Evolutionary conservation across 192 early-diverging fungal species (phyloP), one percentile per base, ranked within the genome.

Genomic region (Dispira simplex): DNA sequence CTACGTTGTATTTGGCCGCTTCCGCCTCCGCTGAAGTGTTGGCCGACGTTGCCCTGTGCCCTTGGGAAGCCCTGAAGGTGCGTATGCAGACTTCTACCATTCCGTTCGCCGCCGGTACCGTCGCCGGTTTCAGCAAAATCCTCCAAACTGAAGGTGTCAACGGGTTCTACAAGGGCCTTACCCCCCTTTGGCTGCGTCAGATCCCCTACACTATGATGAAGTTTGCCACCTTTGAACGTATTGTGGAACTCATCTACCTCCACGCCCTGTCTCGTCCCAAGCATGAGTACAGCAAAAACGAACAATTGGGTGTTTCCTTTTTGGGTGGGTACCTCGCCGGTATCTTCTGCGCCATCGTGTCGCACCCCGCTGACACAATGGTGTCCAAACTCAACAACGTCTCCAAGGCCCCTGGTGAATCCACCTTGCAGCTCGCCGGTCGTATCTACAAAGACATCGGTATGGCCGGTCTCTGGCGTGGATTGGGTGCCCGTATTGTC

Each of bases 291-390:
- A 76, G 80, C 70, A 83, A 85, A 74, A 55, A 70, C 26, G 72
- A 86, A 70, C 86, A 88, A 78, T 77, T 87, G 64, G 84, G 83
- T 59, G 83, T 91, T 53, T 84, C 87, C 65, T 87, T 90, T 64
- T 81, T 81, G 8, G 91, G 85, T 68, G 91, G 91, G 60, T 91
- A 91, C 77, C 81, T 85, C 73, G 89, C 89, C 28, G 91, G 91
- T 80, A 78, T 94, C 63, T 82, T 88, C 64, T 88, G 86, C 77
- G 91, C 91, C 62, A 81, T 92, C 67, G 86, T 94, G 47, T 90
- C 88, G 51, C 91, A 94, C 75, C 91, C 91, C 11, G 91, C 91
- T 43, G 91, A 94, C 70, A 85, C 89, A 1, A 70, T 94, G 60
- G 81, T 87, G 14, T 83, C 81, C 39, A 83, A 85, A 78, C 78